Percentiles rank a stretch among this genome's conserved stretches.
Evolutionary conservation across 2,329 filamentous ascomycete genomes (phyloP).

Genomic region (Catunica adiposa): DNA sequence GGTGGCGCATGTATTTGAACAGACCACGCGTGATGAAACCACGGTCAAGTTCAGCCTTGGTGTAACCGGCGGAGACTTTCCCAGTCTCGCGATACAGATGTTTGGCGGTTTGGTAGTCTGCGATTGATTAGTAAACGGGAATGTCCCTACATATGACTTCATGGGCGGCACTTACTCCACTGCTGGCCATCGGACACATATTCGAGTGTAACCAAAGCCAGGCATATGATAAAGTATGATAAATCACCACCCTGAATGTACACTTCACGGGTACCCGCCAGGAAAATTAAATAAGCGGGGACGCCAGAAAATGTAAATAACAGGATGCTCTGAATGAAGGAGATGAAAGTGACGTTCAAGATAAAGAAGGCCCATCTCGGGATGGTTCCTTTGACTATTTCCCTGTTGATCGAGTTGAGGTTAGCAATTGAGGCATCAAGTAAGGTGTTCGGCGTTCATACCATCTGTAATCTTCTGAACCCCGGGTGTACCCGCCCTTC

Average conservation of each 20-base stretch:
- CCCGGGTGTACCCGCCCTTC: constrained; percentile 75
- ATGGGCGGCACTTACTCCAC: constrained; percentile 45
- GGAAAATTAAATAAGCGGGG: constrained; percentile 69
- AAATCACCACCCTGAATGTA: constrained; percentile 30
- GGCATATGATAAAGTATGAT: constrained; percentile 29
- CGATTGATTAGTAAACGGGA: constrained; percentile 12
- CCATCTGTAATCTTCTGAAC: constrained; percentile 93
- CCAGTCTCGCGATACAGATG: constrained; percentile 54
- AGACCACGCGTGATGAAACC: constrained; percentile 76
- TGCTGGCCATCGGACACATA: constrained; percentile 83
- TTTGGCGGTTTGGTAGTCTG: constrained; percentile 71
- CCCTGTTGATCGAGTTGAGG: constrained; percentile 28
- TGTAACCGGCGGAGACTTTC: constrained; percentile 48
- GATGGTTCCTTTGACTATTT: constrained; percentile 51
- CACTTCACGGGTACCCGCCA: constrained; percentile 48
- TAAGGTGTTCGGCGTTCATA: constrained; percentile 18
- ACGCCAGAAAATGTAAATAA: constrained; percentile 58
- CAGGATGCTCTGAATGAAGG: constrained; percentile 64
- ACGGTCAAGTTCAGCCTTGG: constrained; percentile 64
- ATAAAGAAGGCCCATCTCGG: constrained; percentile 55
- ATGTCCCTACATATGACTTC: constrained; percentile 9
- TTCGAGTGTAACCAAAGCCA: constrained; percentile 45
- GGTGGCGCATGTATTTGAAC: constrained; percentile 79
- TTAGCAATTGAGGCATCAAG: neutral
- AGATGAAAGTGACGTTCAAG: constrained; percentile 83